These are phyloP conservation scores for button mushroom (Agaricus bisporus) DNA, from an alignment of 768 basidiomycete species.

Conservation along the genomic window DNA sequence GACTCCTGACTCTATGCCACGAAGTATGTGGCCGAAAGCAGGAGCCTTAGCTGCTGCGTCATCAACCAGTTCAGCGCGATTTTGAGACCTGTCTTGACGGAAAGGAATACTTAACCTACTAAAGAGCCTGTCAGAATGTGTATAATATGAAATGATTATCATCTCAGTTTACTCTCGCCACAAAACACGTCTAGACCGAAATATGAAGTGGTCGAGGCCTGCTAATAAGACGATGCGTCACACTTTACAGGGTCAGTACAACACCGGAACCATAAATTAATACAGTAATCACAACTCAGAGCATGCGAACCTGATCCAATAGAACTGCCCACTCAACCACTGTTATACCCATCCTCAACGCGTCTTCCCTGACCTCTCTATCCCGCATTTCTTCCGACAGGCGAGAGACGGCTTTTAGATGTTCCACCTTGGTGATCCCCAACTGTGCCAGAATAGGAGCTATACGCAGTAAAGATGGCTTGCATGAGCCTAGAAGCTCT, in stretches of 20 bases:
- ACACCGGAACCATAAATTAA: constrained; percentile 1
- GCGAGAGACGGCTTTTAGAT: constrained; percentile 55
- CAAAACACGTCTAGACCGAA: too few species aligned
- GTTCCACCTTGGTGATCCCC: constrained; percentile 54
- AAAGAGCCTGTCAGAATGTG: too few species aligned
- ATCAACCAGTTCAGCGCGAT: background rate
- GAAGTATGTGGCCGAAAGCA: background rate
- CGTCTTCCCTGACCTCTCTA: constrained; percentile 64
- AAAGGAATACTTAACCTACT: too few species aligned
- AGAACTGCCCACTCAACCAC: constrained; percentile 78
- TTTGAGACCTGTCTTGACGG: background rate
- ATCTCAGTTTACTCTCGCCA: too few species aligned
- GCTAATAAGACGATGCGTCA: too few species aligned
- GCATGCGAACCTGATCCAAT: constrained; percentile 50
- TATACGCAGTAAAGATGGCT: constrained; percentile 61
- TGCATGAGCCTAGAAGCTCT: constrained; percentile 50
- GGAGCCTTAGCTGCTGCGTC: background rate
- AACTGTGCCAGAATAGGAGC: constrained; percentile 48
- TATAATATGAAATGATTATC: too few species aligned
- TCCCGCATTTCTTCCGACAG: constrained; percentile 64
- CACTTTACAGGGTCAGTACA: background rate
- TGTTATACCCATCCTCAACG: constrained; percentile 60
- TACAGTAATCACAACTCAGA: constrained; percentile 12
- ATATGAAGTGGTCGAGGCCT: too few species aligned
- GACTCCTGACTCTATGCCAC: background rate